Percentiles rank a stretch among this genome's conserved stretches.
Conservation (phyloP, 1,284 basidiomycete species). For the Exobasidium cylindrosporum region DNA sequence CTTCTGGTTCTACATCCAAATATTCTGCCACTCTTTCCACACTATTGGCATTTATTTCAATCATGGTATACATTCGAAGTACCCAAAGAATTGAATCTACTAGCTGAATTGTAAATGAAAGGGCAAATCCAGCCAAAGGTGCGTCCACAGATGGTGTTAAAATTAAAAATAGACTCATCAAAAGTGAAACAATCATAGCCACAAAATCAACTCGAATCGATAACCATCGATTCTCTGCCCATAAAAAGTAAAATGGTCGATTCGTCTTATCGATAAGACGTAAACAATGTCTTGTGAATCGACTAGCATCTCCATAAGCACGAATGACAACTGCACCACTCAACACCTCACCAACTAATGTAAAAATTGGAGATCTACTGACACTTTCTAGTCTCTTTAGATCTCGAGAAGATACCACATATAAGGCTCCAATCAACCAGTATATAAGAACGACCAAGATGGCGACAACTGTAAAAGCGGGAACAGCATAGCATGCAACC, state of each 20-base stretch:
- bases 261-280: constrained; percentile 58
- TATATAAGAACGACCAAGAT: constrained; percentile 42
- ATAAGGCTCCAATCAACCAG: constrained; percentile 48
- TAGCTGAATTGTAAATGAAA: constrained; percentile 52
- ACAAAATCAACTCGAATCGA: constrained; percentile 52
- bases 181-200: constrained; percentile 45
- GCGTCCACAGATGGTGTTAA: constrained; percentile 47
- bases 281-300: constrained; percentile 64
- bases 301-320: constrained; percentile 76
- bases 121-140: constrained; percentile 46
- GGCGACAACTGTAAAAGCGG: constrained; percentile 36
- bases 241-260: constrained; percentile 53
- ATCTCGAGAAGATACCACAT: constrained; percentile 51
- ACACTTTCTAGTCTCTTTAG: constrained; percentile 54
- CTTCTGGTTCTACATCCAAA: constrained; percentile 42
- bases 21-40: constrained; percentile 55
- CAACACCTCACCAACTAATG: constrained; percentile 63
- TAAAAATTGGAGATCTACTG: constrained; percentile 52
- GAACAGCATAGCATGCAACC: constrained; percentile 51
- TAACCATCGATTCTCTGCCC: constrained; percentile 63
- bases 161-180: constrained; percentile 61
- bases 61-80: constrained; percentile 44
- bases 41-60: constrained; percentile 56
- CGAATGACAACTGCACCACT: constrained; percentile 78
- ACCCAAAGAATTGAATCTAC: constrained; percentile 66